Conservation (phyloP, 495 filamentous ascomycete species). For the Xylaria telfairii region DNA sequence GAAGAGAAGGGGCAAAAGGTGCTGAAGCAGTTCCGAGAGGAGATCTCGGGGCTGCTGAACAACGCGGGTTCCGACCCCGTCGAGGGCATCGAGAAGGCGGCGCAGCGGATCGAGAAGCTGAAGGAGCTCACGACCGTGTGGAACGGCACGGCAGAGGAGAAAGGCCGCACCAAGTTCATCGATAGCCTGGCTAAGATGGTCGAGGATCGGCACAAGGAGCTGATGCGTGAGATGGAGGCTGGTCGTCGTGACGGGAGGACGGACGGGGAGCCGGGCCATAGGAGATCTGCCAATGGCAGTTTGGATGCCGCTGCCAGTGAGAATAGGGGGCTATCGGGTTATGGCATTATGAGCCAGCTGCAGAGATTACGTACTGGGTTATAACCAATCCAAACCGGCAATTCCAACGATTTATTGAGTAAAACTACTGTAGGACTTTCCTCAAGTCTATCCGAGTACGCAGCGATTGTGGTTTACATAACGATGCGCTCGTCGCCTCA, state of each 20-base stretch:
- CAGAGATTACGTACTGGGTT: constrained; percentile 80
- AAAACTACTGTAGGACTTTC: neutral
- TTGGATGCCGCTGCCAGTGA: constrained; percentile 35
- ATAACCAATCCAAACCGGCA: constrained; percentile 42
- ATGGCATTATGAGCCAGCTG: constrained; percentile 80
- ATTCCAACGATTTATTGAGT: neutral
- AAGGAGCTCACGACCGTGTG: constrained; percentile 77
- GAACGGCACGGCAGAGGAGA: constrained; percentile 93
- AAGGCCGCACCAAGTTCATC: constrained; percentile 79
- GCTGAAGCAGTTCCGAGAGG: constrained; percentile 68
- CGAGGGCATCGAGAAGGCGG: constrained; percentile 71
- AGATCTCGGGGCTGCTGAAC: constrained; percentile 72
- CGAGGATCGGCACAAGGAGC: constrained; percentile 62
- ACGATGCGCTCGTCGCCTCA: neutral
- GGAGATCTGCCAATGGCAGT: constrained; percentile 35
- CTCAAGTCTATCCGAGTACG: neutral
- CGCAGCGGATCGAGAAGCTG: constrained; percentile 72
- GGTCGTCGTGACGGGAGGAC: constrained; percentile 36
- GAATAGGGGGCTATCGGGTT: constrained; percentile 55
- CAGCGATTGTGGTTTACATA: neutral
- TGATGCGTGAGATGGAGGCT: constrained; percentile 57
- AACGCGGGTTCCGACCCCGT: constrained; percentile 52
- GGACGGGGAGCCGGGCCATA: constrained; percentile 36
- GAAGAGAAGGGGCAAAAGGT: constrained; percentile 83
- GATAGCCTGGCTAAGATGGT: constrained; percentile 73